phyloP scores from a whole-genome alignment of 2,329 filamentous ascomycete species.

The Sporothrix pseudoabietina region DNA sequence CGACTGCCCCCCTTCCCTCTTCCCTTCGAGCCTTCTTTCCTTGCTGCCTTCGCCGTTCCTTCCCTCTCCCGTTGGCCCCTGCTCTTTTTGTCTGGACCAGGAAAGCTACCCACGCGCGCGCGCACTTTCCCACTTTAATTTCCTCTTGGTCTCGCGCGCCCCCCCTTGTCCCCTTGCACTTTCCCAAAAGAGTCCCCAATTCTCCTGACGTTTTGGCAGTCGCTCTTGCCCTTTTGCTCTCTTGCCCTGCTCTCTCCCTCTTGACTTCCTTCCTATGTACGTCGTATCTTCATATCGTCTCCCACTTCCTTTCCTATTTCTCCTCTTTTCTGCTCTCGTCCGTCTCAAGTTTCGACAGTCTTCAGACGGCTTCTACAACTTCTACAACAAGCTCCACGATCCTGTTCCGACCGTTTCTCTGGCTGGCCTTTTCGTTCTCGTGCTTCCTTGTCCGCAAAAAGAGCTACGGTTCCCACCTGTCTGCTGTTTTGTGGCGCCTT shows the following conservation, averaged over 20 bases:
- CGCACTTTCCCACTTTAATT: slow-evolving; percentile 32
- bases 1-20: background rate
- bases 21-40: background rate
- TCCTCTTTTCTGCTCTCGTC: background rate
- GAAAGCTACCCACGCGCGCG: slow-evolving; percentile 17
- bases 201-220: background rate
- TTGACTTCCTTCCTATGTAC: background rate
- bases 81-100: slow-evolving; percentile 21
- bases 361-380: background rate
- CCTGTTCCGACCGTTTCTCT: background rate
- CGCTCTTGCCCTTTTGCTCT: background rate
- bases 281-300: slow-evolving; percentile 7
- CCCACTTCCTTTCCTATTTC: background rate
- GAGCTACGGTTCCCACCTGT: slow-evolving; percentile 20
- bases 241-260: background rate
- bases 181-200: slow-evolving; percentile 20
- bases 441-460: slow-evolving; percentile 1
- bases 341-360: slow-evolving; percentile 5
- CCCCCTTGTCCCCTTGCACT: slow-evolving; percentile 22
- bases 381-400: slow-evolving; percentile 9
- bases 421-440: background rate
- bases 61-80: slow-evolving; percentile 22
- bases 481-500: slow-evolving; percentile 26
- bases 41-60: slow-evolving; percentile 18
- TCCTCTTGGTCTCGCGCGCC: slow-evolving; percentile 20